These are phyloP conservation scores for Coprinellus aureogranulatus DNA, from an alignment of 768 basidiomycete genomes.

Conservation along the genomic window DNA sequence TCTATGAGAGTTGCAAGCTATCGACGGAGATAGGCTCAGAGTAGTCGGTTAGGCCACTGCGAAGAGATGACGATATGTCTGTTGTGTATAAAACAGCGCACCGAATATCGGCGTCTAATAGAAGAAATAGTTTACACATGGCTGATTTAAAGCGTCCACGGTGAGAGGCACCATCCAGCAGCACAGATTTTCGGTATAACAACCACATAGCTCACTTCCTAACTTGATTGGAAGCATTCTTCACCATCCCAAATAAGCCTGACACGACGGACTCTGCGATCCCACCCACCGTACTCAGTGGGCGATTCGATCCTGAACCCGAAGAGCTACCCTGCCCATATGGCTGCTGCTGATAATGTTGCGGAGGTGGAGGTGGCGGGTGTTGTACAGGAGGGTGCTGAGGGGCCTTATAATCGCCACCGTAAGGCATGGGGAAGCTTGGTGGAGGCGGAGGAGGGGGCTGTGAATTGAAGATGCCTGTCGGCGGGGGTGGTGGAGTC, in stretches of 20 bases:
- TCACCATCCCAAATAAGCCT: constrained; percentile 12
- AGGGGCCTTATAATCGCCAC: neutral
- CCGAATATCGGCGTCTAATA: too few species aligned
- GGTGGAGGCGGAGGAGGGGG: neutral
- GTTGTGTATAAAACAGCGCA: too few species aligned
- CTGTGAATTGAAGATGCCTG: neutral
- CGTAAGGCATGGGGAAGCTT: constrained; percentile 7
- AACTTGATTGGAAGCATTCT: constrained; percentile 11
- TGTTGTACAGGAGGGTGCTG: neutral
- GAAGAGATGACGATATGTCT: too few species aligned
- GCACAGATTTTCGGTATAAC: neutral
- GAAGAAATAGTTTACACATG: too few species aligned
- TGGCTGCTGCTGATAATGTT: neutral
- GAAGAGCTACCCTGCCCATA: too few species aligned
- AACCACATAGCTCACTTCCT: too few species aligned
- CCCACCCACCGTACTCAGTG: neutral
- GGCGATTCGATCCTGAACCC: too few species aligned
- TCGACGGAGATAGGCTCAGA: too few species aligned
- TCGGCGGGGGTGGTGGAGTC: constrained; percentile 9
- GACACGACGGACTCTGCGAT: constrained; percentile 8
- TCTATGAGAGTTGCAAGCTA: too few species aligned
- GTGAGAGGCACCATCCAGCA: too few species aligned
- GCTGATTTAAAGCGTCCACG: too few species aligned
- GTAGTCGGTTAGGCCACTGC: too few species aligned
- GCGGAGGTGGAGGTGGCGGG: neutral